Evolutionary conservation across 495 filamentous ascomycete species (phyloP).

Genomic region (Cladorrhinum samala): DNA sequence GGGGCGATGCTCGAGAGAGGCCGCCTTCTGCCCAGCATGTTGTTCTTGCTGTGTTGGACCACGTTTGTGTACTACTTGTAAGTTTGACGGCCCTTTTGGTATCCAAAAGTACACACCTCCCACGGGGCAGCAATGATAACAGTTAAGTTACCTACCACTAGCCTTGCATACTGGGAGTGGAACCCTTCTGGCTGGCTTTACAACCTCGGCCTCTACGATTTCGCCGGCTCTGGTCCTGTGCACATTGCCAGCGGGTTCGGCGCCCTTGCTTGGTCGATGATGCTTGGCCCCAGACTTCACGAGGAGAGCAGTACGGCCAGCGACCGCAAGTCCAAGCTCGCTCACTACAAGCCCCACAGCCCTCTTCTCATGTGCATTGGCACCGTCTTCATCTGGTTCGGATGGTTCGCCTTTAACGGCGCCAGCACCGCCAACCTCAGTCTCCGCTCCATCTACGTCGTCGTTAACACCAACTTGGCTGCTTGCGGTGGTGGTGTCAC

Average conservation of each 20-base stretch:
- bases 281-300: conserved; percentile 51
- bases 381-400: conserved; percentile 92
- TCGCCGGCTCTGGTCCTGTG: conserved; percentile 81
- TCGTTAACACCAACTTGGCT: conserved; percentile 87
- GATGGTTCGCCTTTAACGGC: conserved; percentile 96
- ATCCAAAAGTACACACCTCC: not conserved
- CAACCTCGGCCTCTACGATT: conserved; percentile 71
- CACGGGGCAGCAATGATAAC: too few species aligned
- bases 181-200: conserved; percentile 73
- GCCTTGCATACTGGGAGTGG: conserved; percentile 85
- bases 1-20: conserved; percentile 55
- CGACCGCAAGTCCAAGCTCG: conserved; percentile 63
- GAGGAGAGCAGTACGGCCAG: conserved; percentile 4
- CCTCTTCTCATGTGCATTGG: conserved; percentile 90
- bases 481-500: conserved; percentile 73
- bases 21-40: conserved; percentile 71
- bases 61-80: conserved; percentile 63
- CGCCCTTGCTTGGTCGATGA: conserved; percentile 74
- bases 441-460: conserved; percentile 82
- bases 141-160: conserved; percentile 33
- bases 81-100: not conserved
- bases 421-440: conserved; percentile 86
- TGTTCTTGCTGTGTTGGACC: conserved; percentile 85
- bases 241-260: conserved; percentile 79
- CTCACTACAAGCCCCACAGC: conserved; percentile 79